These are phyloP conservation scores for Rhizopus delemar DNA, from an alignment of 371 early-diverging fungal species.

Conservation along the genomic window DNA sequence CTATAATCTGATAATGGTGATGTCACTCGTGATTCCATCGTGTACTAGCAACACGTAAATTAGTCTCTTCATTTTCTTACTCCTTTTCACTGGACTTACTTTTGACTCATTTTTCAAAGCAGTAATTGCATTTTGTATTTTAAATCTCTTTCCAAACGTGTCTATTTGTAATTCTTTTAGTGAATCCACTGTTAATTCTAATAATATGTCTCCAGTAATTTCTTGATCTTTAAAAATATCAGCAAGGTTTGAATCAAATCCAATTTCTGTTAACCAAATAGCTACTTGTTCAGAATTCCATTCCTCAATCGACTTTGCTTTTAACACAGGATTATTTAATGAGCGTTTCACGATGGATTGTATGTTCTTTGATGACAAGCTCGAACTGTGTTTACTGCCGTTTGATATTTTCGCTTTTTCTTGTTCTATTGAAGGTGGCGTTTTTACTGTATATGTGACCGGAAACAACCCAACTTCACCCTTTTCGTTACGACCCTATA, in stretches of 20 bases:
- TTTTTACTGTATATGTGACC: slow-evolving; percentile 53
- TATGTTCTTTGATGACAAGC: slow-evolving; percentile 16
- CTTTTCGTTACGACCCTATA: slow-evolving; percentile 66
- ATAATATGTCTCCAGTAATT: slow-evolving; percentile 68
- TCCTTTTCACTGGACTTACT: background rate
- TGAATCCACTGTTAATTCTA: slow-evolving; percentile 66
- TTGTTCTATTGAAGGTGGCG: slow-evolving; percentile 29
- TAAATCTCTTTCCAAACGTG: slow-evolving; percentile 73
- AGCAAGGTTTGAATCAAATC: slow-evolving; percentile 55
- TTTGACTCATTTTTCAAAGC: slow-evolving; percentile 40
- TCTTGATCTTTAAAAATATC: slow-evolving; percentile 68
- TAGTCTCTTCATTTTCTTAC: background rate
- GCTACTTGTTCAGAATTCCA: slow-evolving; percentile 53
- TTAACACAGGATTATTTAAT: background rate
- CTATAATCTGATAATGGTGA: background rate
- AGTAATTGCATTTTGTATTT: slow-evolving; percentile 67
- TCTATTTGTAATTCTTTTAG: slow-evolving; percentile 69
- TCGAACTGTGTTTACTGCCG: background rate
- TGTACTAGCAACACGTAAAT: too few species aligned
- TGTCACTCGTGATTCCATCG: background rate
- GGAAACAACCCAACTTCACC: slow-evolving; percentile 79
- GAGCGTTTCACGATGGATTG: slow-evolving; percentile 12
- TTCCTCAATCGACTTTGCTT: slow-evolving; percentile 36
- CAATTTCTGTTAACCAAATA: slow-evolving; percentile 47
- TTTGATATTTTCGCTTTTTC: slow-evolving; percentile 32